Percentiles rank a stretch among this genome's conserved stretches.
phyloP scores from a whole-genome alignment of 2,329 filamentous ascomycete species.

The Neofusicoccum kwambonambiense region DNA sequence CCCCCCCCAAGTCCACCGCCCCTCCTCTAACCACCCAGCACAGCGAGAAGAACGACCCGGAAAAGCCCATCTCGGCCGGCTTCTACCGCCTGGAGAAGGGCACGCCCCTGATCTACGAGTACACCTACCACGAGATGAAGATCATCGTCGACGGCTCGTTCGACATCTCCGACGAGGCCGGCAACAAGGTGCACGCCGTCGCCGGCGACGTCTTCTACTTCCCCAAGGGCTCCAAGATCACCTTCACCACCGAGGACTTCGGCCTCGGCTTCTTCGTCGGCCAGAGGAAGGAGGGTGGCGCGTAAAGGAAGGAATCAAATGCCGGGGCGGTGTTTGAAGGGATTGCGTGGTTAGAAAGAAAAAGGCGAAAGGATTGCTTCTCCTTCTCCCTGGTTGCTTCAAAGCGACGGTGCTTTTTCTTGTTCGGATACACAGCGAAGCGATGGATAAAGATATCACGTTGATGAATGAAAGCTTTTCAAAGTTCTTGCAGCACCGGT shows the following conservation, averaged over 20 bases:
- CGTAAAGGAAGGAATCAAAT: neutral
- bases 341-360: neutral
- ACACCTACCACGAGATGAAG: constrained; percentile 73
- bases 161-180: constrained; percentile 63
- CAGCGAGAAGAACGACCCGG: constrained; percentile 55
- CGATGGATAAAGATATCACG: neutral
- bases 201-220: constrained; percentile 69
- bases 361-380: neutral
- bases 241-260: constrained; percentile 61
- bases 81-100: constrained; percentile 69
- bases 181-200: constrained; percentile 58
- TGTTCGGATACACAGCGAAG: neutral
- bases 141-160: constrained; percentile 69
- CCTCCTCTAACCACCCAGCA: neutral
- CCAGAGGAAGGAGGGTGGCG: constrained; percentile 36
- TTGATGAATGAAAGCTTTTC: neutral
- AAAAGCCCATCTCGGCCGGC: constrained; percentile 61
- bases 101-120: constrained; percentile 65
- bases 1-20: neutral
- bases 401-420: neutral
- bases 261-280: constrained; percentile 60
- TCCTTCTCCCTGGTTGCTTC: neutral
- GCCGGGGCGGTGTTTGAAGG: neutral
- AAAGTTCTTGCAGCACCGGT: too few relatives aligned
- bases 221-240: constrained; percentile 64